These are phyloP conservation scores for Verticillium zaregamsianum DNA, from an alignment of 2,329 filamentous ascomycete genomes.

Conservation along the genomic window DNA sequence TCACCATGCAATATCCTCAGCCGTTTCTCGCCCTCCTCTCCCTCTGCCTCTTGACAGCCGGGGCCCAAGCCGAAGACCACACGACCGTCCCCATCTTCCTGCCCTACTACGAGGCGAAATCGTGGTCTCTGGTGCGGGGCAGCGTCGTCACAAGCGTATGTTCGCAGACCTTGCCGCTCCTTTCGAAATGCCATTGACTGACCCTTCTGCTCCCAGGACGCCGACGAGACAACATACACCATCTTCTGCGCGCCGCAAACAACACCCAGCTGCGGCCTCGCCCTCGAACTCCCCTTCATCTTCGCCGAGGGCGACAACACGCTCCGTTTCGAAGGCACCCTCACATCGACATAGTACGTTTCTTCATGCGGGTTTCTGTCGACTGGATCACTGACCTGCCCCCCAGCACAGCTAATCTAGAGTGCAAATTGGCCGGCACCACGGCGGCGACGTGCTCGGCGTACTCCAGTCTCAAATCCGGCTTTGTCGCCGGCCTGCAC, in stretches of 20 bases:
- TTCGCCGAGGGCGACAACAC: slow-evolving; percentile 41
- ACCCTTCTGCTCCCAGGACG: slow-evolving; percentile 24
- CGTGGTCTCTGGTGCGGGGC: slow-evolving; percentile 40
- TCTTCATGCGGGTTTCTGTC: slow-evolving; percentile 1
- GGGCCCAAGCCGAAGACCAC: slow-evolving; percentile 10
- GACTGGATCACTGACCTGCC: neutral
- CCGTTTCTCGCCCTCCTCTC: slow-evolving; percentile 21
- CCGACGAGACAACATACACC: slow-evolving; percentile 39
- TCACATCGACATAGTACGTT: slow-evolving; percentile 37
- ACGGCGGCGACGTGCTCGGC: slow-evolving; percentile 44
- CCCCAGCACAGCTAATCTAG: slow-evolving; percentile 38
- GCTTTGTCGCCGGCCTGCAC: slow-evolving; percentile 31
- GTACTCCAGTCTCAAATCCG: slow-evolving; percentile 38
- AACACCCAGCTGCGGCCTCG: slow-evolving; percentile 36
- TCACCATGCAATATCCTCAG: slow-evolving; percentile 9
- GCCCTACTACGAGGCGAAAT: slow-evolving; percentile 35
- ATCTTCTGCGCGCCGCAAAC: slow-evolving; percentile 42
- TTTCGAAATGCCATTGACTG: neutral
- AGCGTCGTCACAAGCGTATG: slow-evolving; percentile 40
- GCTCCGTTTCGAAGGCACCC: slow-evolving; percentile 37
- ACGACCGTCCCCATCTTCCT: slow-evolving; percentile 41
- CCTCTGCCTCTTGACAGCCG: slow-evolving; percentile 12
- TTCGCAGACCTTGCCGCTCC: neutral
- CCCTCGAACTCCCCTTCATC: slow-evolving; percentile 41
- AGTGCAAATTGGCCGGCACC: slow-evolving; percentile 35